Evolutionary conservation across 2,329 filamentous ascomycete genomes (phyloP), one percentile per base, ranked within the genome.

Genomic region (Fonsecaea erecta): DNA sequence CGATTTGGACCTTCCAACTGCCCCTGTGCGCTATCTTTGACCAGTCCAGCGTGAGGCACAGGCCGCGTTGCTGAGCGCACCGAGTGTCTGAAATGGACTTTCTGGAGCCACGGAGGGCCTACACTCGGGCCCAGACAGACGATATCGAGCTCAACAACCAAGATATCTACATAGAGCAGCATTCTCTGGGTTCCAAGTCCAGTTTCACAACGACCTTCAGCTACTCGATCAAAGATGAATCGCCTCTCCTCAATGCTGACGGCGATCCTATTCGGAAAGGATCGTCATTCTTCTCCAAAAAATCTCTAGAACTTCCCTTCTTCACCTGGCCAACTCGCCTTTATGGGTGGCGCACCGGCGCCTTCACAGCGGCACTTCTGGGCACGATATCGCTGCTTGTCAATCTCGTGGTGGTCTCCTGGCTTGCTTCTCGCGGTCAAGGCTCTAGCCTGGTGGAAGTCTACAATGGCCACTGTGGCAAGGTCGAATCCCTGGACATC

Each of bases 321-420:
- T 8, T 52, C n/a, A 30, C 26, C 18, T 52, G 43, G 57, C 57
- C 57, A n/a, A 60, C 52, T 35, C 52, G 65, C n/a, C 61, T 66
- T 24, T 58, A 62, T 26, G 70, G 70, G 9, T 71, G 70, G 70
- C 63, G 65, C 37, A 40, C 52, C 14, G 70, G 70, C 28, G 67
- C 68, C 24, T 28, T 58, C 2, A 40, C 40, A n/a, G 63, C 67
- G 8, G 68, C 70, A 1, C n/a, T 55, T 3, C 40, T 68, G 6
- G 68, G 67, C 8, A n/a, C 40, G 12, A 24, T 67, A 18, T 70
- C 67, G 3, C 48, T 71, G 18, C 34, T 69, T n/a, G 58, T 68
- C 63, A 71, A 71, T 40, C 16, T 71, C 46, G 52, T 56, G 28
- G 60, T 63, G 9, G 60, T 60, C 3, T 60, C 65, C n/a, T 71